Percentiles rank a stretch among this genome's conserved stretches.
These are phyloP conservation scores for Aspergillus arachidicola DNA, from an alignment of 2,329 filamentous ascomycete species.

Conservation along the genomic window DNA sequence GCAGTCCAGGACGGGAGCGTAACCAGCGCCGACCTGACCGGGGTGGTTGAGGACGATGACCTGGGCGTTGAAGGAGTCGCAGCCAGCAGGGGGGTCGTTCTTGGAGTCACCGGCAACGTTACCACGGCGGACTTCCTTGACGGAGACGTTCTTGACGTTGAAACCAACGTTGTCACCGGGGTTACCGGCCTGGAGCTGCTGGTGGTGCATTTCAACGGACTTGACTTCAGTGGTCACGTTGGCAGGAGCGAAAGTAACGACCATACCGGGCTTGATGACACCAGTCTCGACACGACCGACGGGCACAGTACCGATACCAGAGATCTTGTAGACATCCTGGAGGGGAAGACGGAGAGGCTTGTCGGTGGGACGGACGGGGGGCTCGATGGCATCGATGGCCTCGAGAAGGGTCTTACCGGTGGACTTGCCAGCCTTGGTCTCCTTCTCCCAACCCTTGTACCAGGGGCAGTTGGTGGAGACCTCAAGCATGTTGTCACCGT, in stretches of 20 bases:
- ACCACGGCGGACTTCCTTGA: slow-evolving; percentile 99
- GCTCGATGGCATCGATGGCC: slow-evolving; percentile 95
- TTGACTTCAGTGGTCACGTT: slow-evolving; percentile 99
- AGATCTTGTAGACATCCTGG: slow-evolving; percentile 99
- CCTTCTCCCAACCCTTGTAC: slow-evolving; percentile 99
- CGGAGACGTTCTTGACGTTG: slow-evolving; percentile 99
- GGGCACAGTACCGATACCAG: slow-evolving; percentile 99
- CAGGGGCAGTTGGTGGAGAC: slow-evolving; percentile 91
- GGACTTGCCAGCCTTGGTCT: slow-evolving; percentile 84
- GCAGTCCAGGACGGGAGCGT: slow-evolving; percentile 99
- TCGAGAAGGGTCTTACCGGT: slow-evolving; percentile 98
- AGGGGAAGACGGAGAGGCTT: slow-evolving; percentile 99
- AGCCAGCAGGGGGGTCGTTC: slow-evolving; percentile 91
- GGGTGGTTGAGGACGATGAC: slow-evolving; percentile 99
- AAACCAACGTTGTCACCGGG: slow-evolving; percentile 99
- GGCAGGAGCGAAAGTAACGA: slow-evolving; percentile 97
- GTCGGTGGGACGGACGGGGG: slow-evolving; percentile 89
- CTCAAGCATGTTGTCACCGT: slow-evolving; percentile 99
- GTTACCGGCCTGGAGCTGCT: slow-evolving; percentile 92
- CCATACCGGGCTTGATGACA: slow-evolving; percentile 78
- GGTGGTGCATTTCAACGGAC: slow-evolving; percentile 99
- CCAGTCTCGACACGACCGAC: slow-evolving; percentile 99
- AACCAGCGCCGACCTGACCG: slow-evolving; percentile 98
- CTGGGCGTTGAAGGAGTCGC: slow-evolving; percentile 97
- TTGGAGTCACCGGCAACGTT: slow-evolving; percentile 99